Evolutionary conservation across 1,284 basidiomycete species (phyloP), one percentile per base, ranked within the genome.

Genomic region (Salmacisia buchloeana): DNA sequence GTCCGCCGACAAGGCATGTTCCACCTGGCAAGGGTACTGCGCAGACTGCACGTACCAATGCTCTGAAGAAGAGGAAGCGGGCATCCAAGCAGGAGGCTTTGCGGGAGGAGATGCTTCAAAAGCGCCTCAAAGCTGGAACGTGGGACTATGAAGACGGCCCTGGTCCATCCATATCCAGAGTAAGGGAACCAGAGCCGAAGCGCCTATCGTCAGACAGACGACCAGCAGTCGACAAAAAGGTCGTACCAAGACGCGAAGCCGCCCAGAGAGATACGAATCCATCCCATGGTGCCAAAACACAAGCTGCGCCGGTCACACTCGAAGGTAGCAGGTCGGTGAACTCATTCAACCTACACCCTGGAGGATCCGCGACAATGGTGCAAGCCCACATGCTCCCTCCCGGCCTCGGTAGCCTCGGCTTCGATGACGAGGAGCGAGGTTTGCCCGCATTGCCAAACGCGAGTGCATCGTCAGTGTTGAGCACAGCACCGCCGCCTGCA

Each of bases 41-140:
- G 13, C 6, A 54, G 29, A 54, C 49, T 27, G 29, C 49, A 18
- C 31, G 29, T 5, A 54, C 27, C 12, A 54, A 54, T 33, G 49
- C 49, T 9, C 49, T 33, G 29, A 54, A 54, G 49, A 54, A 54
- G 27, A 25, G 49, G 10, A 54, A 54, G 13, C 49, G 49, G 9
- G 13, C 27, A 31, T 27, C 29, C 1, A 27, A 34, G 29, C 29
- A 31, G 29, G 49, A 54, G 18, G 29, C 31, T 12, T 18, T 31
- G 23, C 25, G 29, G 2, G 27, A 54, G 13, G 49, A 54, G 29
- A 54, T 54, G 15, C 49, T 54, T 15, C 49, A 31, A 9, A 54
- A 54, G 27, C 49, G 49, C n/a, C 25, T 33, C 15, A 31, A 54
- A 18, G 29, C 49, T 6, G 49, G 49, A 15, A 54, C 49, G 13